Percentiles rank a stretch among this genome's conserved stretches.
phyloP scores from a whole-genome alignment of 352 stramenopile species.

The Phytophthora pluvialis region DNA sequence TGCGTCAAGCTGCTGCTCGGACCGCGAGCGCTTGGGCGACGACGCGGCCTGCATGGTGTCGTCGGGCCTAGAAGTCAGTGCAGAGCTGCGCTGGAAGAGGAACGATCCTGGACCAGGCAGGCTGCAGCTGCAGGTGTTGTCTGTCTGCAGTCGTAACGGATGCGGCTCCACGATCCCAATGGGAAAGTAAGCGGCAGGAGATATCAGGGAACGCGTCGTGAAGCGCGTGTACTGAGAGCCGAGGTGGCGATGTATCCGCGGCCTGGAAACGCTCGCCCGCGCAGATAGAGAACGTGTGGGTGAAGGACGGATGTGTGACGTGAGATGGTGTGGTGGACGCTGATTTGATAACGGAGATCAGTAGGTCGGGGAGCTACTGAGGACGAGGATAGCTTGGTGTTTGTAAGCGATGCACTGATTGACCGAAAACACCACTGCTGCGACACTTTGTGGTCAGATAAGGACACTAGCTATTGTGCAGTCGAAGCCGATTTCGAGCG shows the following conservation, averaged over 20 bases:
- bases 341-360: not conserved
- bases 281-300: constrained; percentile 1
- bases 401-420: not conserved
- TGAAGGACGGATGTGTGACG: not conserved
- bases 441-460: constrained; percentile 43
- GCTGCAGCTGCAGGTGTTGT: constrained; percentile 9
- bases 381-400: not conserved
- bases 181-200: constrained; percentile 17
- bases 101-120: constrained; percentile 13
- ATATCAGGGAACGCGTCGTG: constrained; percentile 19
- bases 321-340: constrained; percentile 9
- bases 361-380: not conserved
- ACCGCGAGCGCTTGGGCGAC: constrained; percentile 14
- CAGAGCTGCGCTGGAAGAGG: not conserved
- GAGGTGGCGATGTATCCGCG: constrained; percentile 16
- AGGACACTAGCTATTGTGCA: constrained; percentile 21
- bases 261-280: not conserved
- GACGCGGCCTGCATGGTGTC: constrained; percentile 1
- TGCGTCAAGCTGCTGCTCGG: constrained; percentile 7
- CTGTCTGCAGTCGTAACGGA: constrained; percentile 15
- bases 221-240: constrained; percentile 16
- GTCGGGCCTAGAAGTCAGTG: constrained; percentile 8
- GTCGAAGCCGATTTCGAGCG: constrained; percentile 21
- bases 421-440: not conserved
- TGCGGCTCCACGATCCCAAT: constrained; percentile 26